A percentile compares a stretch with the other conserved stretches of the same genome.
Conservation (phyloP, 768 basidiomycete genomes). For the Pleurotus platypus region DNA sequence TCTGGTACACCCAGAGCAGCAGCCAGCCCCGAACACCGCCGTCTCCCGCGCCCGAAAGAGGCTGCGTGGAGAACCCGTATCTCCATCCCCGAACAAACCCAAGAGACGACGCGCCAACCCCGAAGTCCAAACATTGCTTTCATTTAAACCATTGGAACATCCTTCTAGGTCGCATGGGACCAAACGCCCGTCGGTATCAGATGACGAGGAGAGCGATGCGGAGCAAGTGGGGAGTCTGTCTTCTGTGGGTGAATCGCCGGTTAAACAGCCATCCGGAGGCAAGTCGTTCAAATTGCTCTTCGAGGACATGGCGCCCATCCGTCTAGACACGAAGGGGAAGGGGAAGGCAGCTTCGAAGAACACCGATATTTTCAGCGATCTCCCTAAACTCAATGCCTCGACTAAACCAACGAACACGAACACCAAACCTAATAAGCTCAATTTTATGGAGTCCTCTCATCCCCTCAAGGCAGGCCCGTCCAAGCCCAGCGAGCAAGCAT, state of each 20-base stretch:
- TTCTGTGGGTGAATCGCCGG: slow-evolving; percentile 70
- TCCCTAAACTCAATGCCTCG: neutral
- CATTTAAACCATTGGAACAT: slow-evolving; percentile 4
- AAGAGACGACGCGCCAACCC: slow-evolving; percentile 60
- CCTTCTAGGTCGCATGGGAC: slow-evolving; percentile 32
- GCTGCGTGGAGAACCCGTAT: slow-evolving; percentile 78
- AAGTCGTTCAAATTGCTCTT: slow-evolving; percentile 70
- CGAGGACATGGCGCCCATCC: slow-evolving; percentile 33
- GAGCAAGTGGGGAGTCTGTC: slow-evolving; percentile 32
- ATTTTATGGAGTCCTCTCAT: neutral
- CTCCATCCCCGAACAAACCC: slow-evolving; percentile 76
- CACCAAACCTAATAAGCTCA: neutral
- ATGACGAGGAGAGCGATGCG: slow-evolving; percentile 33
- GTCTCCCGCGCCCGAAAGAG: slow-evolving; percentile 75
- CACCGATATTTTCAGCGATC: neutral
- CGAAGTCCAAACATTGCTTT: slow-evolving; percentile 19
- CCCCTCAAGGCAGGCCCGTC: neutral
- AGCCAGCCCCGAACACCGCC: slow-evolving; percentile 34
- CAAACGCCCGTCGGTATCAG: slow-evolving; percentile 24
- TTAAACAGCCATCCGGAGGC: slow-evolving; percentile 53
- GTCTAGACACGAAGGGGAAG: slow-evolving; percentile 8
- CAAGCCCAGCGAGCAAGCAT: neutral
- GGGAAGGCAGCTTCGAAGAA: neutral
- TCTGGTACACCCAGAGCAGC: slow-evolving; percentile 14
- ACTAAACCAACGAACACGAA: neutral